These are phyloP conservation scores for Leishmania martiniquensis DNA, from an alignment of 208 protist species.

Conservation along the genomic window DNA sequence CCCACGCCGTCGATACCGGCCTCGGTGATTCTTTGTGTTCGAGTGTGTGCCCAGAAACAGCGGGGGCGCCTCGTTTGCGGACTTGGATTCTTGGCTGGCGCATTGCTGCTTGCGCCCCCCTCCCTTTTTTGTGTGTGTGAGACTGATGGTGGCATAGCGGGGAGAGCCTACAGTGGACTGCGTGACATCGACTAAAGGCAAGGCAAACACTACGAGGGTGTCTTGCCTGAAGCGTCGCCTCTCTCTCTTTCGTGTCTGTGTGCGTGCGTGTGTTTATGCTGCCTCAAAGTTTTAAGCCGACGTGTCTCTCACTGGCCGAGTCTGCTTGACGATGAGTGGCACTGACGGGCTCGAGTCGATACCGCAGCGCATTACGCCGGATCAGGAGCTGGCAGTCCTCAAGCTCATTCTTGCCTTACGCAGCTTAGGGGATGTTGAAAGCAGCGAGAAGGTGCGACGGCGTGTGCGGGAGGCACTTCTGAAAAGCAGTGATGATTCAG, in stretches of 20 bases:
- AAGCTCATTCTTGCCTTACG: constrained; percentile 65
- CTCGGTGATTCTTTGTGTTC: not conserved
- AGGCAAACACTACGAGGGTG: not conserved
- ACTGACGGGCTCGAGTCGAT: constrained; percentile 9
- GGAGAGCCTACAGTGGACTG: not conserved
- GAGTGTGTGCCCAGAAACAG: too few relatives aligned
- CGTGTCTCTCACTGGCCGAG: not conserved
- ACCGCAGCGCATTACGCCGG: constrained; percentile 36
- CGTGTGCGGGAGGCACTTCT: constrained; percentile 55
- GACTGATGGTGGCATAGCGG: not conserved
- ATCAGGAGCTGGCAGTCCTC: constrained; percentile 65
- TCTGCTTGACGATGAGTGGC: constrained; percentile 8
- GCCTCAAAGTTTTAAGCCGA: not conserved
- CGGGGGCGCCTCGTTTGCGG: too few relatives aligned
- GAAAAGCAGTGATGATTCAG: constrained; percentile 43
- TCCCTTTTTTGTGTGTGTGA: not conserved
- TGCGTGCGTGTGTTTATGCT: not conserved
- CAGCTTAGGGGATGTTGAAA: constrained; percentile 48
- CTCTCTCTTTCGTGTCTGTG: not conserved
- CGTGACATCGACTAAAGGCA: not conserved
- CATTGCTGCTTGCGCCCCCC: not conserved
- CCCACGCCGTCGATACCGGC: not conserved
- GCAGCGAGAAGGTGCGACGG: constrained; percentile 59
- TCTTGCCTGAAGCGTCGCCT: not conserved
- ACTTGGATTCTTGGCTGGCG: too few relatives aligned